A percentile compares a stretch with the other conserved stretches of the same genome.
These are phyloP conservation scores for Talaromyces sp. DNA, from an alignment of 2,329 filamentous ascomycete genomes.

Conservation along the genomic window DNA sequence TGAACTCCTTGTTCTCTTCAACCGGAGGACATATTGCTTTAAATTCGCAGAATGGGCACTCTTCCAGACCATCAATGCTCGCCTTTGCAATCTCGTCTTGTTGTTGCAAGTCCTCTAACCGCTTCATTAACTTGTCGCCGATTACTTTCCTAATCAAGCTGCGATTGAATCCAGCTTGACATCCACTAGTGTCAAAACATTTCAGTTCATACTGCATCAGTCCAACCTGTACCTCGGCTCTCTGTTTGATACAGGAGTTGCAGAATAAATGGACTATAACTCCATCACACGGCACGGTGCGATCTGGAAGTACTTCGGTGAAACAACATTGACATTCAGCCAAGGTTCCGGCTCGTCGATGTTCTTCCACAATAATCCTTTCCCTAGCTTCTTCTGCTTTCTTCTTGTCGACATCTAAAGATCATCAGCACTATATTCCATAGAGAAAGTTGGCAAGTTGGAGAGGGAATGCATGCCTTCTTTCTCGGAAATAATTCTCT, in stretches of 20 bases:
- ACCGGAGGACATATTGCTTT: conserved; percentile 67
- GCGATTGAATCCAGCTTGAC: conserved; percentile 56
- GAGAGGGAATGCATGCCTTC: conserved; percentile 15
- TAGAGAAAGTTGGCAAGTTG: not conserved
- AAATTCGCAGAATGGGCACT: conserved; percentile 78
- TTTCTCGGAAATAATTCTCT: conserved; percentile 20
- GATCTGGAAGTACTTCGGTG: conserved; percentile 59
- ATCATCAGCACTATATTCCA: not conserved
- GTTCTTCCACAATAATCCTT: conserved; percentile 32
- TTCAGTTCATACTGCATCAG: conserved; percentile 60
- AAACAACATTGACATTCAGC: conserved; percentile 72
- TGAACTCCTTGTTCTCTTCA: conserved; percentile 66
- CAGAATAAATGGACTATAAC: conserved; percentile 64
- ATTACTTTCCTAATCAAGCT: conserved; percentile 55
- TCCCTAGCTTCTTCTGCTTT: conserved; percentile 27
- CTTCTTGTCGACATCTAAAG: conserved; percentile 15
- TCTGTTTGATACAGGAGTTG: conserved; percentile 56
- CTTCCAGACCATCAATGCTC: conserved; percentile 64
- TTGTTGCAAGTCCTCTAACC: conserved; percentile 66
- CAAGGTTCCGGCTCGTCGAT: conserved; percentile 48
- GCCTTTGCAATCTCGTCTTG: conserved; percentile 64
- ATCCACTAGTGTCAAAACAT: conserved; percentile 68
- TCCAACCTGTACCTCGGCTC: conserved; percentile 65
- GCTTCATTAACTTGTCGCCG: conserved; percentile 53
- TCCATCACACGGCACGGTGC: conserved; percentile 63